Conservation (phyloP, 257 asterid genomes). For the Fraxinus quadrangulata region DNA sequence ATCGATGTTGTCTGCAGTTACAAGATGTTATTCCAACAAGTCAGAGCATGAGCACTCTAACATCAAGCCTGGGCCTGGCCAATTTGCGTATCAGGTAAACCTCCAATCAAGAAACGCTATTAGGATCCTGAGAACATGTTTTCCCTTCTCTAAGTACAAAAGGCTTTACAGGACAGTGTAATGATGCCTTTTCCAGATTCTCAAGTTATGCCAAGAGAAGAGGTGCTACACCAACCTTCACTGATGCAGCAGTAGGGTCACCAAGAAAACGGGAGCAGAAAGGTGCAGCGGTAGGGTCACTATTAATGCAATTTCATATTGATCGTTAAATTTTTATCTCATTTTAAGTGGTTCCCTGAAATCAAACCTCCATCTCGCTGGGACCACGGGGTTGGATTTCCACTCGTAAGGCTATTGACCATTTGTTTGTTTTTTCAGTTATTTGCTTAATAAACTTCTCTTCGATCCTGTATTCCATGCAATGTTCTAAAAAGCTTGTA, state of each 20-base stretch:
- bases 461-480: too few relatives aligned
- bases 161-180: slow-evolving; percentile 44
- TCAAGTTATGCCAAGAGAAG: slow-evolving; percentile 97
- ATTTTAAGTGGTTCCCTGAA: not conserved
- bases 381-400: too few relatives aligned
- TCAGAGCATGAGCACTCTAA: slow-evolving; percentile 53
- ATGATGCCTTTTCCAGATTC: slow-evolving; percentile 55
- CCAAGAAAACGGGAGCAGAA: slow-evolving; percentile 94
- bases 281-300: slow-evolving; percentile 27
- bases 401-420: too few relatives aligned
- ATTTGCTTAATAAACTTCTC: too few relatives aligned
- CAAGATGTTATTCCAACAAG: slow-evolving; percentile 54
- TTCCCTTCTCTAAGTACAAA: slow-evolving; percentile 55
- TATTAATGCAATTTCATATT: not conserved
- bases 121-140: slow-evolving; percentile 52
- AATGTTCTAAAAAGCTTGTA: too few relatives aligned
- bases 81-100: slow-evolving; percentile 48
- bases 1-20: slow-evolving; percentile 52
- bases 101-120: slow-evolving; percentile 44
- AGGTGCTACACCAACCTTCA: slow-evolving; percentile 63
- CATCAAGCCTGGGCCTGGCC: slow-evolving; percentile 54
- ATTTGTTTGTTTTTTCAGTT: too few relatives aligned
- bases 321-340: not conserved
- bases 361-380: not conserved
- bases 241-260: slow-evolving; percentile 58